These are phyloP conservation scores for Saturnispora ahearnii DNA, from an alignment of 805 yeast genomes.

Conservation along the genomic window DNA sequence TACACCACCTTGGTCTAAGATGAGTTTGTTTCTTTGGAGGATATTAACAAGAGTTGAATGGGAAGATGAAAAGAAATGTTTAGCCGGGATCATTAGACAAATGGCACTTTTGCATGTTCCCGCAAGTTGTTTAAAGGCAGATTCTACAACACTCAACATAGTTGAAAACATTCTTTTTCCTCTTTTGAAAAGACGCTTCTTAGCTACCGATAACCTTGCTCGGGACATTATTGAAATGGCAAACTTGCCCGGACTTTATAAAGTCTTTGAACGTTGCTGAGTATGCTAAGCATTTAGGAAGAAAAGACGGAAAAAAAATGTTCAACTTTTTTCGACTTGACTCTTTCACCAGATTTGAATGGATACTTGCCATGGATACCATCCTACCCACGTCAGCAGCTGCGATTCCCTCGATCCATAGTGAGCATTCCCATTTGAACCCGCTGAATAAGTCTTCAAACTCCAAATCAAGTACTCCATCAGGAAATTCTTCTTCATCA, in stretches of 20 bases:
- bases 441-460: not conserved
- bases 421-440: not conserved
- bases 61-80: constrained; percentile 58
- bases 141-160: constrained; percentile 25
- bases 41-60: constrained; percentile 54
- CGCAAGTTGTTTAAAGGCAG: constrained; percentile 1
- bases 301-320: not conserved
- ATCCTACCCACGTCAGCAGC: not conserved
- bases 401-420: not conserved
- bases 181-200: constrained; percentile 45
- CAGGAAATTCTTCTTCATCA: not conserved
- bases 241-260: constrained; percentile 81
- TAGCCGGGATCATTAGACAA: constrained; percentile 55
- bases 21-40: constrained; percentile 58
- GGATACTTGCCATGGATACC: not conserved
- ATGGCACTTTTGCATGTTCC: constrained; percentile 58
- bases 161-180: constrained; percentile 58
- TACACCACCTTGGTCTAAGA: constrained; percentile 50
- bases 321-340: not conserved
- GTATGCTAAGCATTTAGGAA: not conserved
- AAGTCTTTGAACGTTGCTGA: constrained; percentile 86
- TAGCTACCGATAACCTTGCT: constrained; percentile 49
- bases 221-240: constrained; percentile 75
- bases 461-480: not conserved
- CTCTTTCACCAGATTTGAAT: not conserved